Evolutionary conservation across 352 stramenopile genomes (phyloP).

Genomic region (Elongisporangium undulatum): DNA sequence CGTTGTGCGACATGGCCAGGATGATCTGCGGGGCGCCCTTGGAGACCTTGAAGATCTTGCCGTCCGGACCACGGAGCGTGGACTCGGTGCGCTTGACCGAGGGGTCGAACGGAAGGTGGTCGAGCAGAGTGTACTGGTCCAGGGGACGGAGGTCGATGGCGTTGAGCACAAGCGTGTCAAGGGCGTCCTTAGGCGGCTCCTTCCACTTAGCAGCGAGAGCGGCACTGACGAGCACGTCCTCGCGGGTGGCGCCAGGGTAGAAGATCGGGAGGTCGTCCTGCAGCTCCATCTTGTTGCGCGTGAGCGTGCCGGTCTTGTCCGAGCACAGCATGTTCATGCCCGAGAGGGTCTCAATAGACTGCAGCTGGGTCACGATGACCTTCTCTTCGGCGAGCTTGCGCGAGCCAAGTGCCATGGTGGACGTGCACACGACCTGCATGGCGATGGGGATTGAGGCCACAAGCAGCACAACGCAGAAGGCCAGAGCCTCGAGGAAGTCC

Average conservation of each 20-base stretch:
- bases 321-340: slow-evolving; percentile 94
- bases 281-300: slow-evolving; percentile 93
- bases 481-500: slow-evolving; percentile 69
- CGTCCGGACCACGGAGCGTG: slow-evolving; percentile 71
- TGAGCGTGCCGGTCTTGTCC: slow-evolving; percentile 96
- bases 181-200: slow-evolving; percentile 89
- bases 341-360: slow-evolving; percentile 91
- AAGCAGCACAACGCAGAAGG: slow-evolving; percentile 89
- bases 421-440: slow-evolving; percentile 92
- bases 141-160: slow-evolving; percentile 80
- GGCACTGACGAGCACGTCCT: slow-evolving; percentile 89
- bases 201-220: slow-evolving; percentile 94
- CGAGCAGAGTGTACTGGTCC: slow-evolving; percentile 79
- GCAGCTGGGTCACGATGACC: slow-evolving; percentile 90
- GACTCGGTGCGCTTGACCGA: slow-evolving; percentile 92
- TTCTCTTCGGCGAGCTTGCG: slow-evolving; percentile 88
- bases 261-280: slow-evolving; percentile 91
- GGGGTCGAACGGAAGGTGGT: slow-evolving; percentile 83
- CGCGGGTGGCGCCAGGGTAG: slow-evolving; percentile 64
- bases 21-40: slow-evolving; percentile 95
- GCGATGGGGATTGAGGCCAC: slow-evolving; percentile 92
- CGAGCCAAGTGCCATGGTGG: slow-evolving; percentile 91
- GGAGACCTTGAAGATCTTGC: slow-evolving; percentile 89
- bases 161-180: slow-evolving; percentile 91
- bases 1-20: slow-evolving; percentile 72